These are phyloP conservation scores for Bruguiera parviflora DNA, from an alignment of 345 rosid species.

Conservation along the genomic window DNA sequence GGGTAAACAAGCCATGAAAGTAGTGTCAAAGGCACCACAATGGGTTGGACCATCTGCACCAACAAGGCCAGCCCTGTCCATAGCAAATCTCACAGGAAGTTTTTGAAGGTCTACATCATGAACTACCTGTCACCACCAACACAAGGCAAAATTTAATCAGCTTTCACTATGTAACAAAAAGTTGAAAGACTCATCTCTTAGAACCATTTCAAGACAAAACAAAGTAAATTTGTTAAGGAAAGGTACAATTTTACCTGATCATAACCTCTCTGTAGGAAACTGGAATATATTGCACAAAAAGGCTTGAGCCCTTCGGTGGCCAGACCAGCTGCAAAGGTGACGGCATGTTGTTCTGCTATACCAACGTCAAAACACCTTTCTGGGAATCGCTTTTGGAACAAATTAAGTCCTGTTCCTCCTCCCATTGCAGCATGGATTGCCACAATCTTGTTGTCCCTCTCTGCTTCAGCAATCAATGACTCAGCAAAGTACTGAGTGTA, in stretches of 20 bases:
- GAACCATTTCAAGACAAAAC: neutral
- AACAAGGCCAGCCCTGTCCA: conserved; percentile 48
- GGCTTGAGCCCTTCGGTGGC: conserved; percentile 52
- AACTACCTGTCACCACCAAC: conserved; percentile 28
- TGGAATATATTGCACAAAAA: conserved; percentile 56
- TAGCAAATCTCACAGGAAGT: conserved; percentile 50
- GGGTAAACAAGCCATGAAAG: conserved; percentile 55
- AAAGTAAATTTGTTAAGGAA: neutral
- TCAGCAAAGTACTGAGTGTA: conserved; percentile 42
- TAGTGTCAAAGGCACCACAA: conserved; percentile 50
- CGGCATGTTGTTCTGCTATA: conserved; percentile 54
- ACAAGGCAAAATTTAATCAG: neutral
- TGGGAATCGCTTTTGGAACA: conserved; percentile 43
- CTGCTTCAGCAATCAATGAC: conserved; percentile 48
- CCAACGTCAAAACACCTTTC: conserved; percentile 50
- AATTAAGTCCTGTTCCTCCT: conserved; percentile 50
- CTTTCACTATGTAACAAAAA: no score
- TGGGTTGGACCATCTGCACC: conserved; percentile 64
- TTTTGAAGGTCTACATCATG: conserved; percentile 60
- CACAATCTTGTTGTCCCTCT: conserved; percentile 38
- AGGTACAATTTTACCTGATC: conserved; percentile 36
- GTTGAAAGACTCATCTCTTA: no score
- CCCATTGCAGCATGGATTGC: conserved; percentile 61
- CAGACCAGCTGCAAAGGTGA: conserved; percentile 56
- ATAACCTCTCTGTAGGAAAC: conserved; percentile 47